Conservation (phyloP, 345 rosid species). For the Aquilaria sinensis region DNA sequence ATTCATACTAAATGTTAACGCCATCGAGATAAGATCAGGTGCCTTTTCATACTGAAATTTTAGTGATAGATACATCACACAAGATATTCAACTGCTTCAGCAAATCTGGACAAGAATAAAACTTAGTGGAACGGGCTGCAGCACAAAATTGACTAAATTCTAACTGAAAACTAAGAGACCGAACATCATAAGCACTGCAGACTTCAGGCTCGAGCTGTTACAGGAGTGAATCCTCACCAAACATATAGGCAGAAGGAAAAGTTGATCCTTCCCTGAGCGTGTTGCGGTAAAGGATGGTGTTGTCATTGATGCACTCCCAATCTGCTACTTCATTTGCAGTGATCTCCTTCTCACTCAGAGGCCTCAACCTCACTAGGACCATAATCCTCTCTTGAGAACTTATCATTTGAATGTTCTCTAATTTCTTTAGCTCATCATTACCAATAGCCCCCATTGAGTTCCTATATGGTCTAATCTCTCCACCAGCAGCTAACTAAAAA, state of each 20-base stretch:
- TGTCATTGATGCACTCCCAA: slow-evolving; percentile 95
- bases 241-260: slow-evolving; percentile 81
- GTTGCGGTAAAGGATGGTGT: slow-evolving; percentile 79
- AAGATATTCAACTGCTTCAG: neutral
- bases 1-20: neutral
- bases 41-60: neutral
- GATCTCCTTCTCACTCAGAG: slow-evolving; percentile 85
- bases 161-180: slow-evolving; percentile 1
- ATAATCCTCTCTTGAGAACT: slow-evolving; percentile 69
- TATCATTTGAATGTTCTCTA: slow-evolving; percentile 63
- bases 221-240: slow-evolving; percentile 48
- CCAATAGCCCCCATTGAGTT: slow-evolving; percentile 70
- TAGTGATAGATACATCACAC: neutral
- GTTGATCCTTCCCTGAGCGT: slow-evolving; percentile 93
- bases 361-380: slow-evolving; percentile 90
- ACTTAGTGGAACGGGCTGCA: neutral
- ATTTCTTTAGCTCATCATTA: slow-evolving; percentile 61
- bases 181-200: neutral
- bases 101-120: slow-evolving; percentile 1
- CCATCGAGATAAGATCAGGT: neutral
- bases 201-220: neutral
- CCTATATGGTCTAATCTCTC: slow-evolving; percentile 17
- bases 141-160: slow-evolving; percentile 2
- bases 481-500: slow-evolving; percentile 16
- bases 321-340: slow-evolving; percentile 69